Conservation (phyloP, 1,139 yeast species). For the Meyerozyma elateridarum region DNA sequence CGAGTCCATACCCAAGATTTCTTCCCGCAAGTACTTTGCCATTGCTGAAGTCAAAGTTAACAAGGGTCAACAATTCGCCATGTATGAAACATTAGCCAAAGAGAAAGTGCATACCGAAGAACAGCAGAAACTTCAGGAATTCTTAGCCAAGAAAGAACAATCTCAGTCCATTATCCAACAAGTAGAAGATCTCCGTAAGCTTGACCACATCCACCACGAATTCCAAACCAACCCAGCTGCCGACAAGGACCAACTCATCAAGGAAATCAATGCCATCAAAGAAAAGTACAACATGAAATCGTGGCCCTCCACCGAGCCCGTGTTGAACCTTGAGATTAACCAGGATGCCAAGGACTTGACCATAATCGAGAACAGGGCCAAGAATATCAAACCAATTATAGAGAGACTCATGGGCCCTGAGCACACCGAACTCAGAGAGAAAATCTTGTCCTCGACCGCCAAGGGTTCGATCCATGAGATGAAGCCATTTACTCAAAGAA, state of each 20-base stretch:
- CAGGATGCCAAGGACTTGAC: conserved; percentile 26
- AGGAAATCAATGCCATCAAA: conserved; percentile 45
- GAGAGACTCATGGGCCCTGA: conserved; percentile 27
- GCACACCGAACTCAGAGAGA: conserved; percentile 20
- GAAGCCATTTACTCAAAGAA: conserved; percentile 46
- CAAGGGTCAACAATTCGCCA: conserved; percentile 87
- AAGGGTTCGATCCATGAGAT: conserved; percentile 22
- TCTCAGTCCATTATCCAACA: conserved; percentile 33
- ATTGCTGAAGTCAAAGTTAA: conserved; percentile 87
- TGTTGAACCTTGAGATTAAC: conserved; percentile 34
- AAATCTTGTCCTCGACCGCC: conserved; percentile 23
- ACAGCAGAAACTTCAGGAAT: conserved; percentile 43
- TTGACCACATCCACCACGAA: conserved; percentile 38
- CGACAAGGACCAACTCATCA: conserved; percentile 31
- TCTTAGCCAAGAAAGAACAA: conserved; percentile 41
- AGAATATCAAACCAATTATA: conserved; percentile 29
- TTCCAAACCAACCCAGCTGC: conserved; percentile 31
- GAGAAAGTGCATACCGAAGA: conserved; percentile 61
- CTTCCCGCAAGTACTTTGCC: conserved; percentile 83
- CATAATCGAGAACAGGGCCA: conserved; percentile 27
- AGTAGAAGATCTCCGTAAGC: conserved; percentile 45
- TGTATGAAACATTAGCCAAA: conserved; percentile 72
- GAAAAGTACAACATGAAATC: conserved; percentile 50
- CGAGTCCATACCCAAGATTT: conserved; percentile 82
- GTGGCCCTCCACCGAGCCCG: conserved; percentile 53